Evolutionary conservation across 768 basidiomycete species (phyloP), one percentile per base, ranked within the genome.

Genomic region (Xerocomellus intermedius): DNA sequence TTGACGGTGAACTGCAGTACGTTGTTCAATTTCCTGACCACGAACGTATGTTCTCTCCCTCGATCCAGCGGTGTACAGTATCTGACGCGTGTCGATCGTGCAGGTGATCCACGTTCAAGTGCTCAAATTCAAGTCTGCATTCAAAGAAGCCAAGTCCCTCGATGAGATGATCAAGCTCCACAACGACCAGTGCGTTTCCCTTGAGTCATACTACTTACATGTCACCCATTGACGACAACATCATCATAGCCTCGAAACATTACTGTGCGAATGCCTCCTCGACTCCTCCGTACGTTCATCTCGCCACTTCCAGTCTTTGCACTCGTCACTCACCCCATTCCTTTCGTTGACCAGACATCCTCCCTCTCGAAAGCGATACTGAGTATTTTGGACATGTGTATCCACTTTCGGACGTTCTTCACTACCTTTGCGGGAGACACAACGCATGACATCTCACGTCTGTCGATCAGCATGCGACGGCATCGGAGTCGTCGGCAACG

Each of bases 141-240:
- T 92, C 47, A 69, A 69, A 21, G 63, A 73, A 21, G 83, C 82
- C 1, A 76, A 73, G 50, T 89, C 89, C 4, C 75, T 94, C 14
- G 91, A 92, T 61, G 86, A 90, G 52, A 86, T 91, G 76, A 85
- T 92, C 44, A 70, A 70, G 32, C 56, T 85, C 13, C 91, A 93
- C 62, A 77, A 83, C 32, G 77, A 82, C 26, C 84, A 91, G 90
- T 91, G 59, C 60, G 89, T 73, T 24, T 49, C 30, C 5, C 2
- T 24, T 9, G 3, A 0, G 8, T 16, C 19, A 8, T 48, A 13
- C 17, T 24, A 10, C 22, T 17, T 17, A n/a, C 30, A 45, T 42
- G 2, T 10, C 30, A 17, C 36, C 35, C 24, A 52, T 37, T 42
- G 24, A 58, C 13, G 3, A 44, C 36, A 24, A 39, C 47, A 53